Evolutionary conservation across 345 rosid species (phyloP).

Genomic region (Hibiscus trionum): DNA sequence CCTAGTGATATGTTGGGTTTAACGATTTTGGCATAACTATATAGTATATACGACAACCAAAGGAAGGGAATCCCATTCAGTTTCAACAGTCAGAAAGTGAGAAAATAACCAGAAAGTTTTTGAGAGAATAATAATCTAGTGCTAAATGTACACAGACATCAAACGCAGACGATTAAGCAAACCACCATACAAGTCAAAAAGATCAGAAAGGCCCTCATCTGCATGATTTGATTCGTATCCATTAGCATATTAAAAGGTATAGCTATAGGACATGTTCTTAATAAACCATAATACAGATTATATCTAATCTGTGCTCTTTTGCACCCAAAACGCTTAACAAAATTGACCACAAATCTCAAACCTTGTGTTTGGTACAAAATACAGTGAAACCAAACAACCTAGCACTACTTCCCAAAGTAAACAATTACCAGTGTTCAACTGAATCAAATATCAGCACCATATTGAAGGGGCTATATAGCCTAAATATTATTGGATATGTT

Average conservation of each 20-base stretch:
- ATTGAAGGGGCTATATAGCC: neutral
- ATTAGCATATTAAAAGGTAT: neutral
- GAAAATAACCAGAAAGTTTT: neutral
- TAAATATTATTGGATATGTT: neutral
- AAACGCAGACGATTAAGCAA: neutral
- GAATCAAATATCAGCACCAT: neutral
- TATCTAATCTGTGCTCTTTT: no score
- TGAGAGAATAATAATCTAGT: neutral
- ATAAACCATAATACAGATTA: neutral
- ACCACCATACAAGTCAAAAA: neutral
- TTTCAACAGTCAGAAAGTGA: neutral
- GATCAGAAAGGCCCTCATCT: neutral
- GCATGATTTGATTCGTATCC: neutral
- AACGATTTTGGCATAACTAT: neutral
- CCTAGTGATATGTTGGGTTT: neutral
- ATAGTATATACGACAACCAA: no score
- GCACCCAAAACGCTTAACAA: neutral
- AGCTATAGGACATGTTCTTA: neutral
- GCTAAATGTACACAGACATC: neutral
- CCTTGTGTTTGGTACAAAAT: neutral
- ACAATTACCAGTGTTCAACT: neutral
- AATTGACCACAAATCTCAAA: neutral
- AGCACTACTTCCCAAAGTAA: neutral
- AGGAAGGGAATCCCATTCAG: neutral
- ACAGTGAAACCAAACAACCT: neutral